Base-by-base conservation (phyloP, 1,284 basidiomycete species). In the Pseudozyma sp. region DNA sequence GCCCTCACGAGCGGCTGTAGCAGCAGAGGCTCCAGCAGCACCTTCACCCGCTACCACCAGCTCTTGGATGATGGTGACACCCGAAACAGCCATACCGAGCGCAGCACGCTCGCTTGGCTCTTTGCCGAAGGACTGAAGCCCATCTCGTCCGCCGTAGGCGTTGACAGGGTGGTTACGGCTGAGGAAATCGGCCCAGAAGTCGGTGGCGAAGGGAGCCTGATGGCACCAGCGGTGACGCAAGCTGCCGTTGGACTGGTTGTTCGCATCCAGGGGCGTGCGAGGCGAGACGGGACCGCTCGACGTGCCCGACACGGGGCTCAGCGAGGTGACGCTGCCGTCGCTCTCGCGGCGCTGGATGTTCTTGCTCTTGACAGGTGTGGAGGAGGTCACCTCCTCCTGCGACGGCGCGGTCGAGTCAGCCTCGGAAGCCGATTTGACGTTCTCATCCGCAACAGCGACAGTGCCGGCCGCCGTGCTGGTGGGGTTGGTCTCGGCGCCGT, bases 61-160 rank as follows among this genome's bases (percentile, higher is more conserved):
- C 68, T 86, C 85, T 51, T 86, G 85, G 7, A 85, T 68, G 61
- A 85, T 80, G 17, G 84, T 83, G 47, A 85, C 75, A 39, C 80
- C 80, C 3, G 78, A 70, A 9, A 85, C 73, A 11, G 78, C 84
- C 69, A 84, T 79, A 9, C 78, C 78, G 14, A 85, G 75, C 2
- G 79, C 79, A 47, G 77, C 73, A 9, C 84, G 81, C 69, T 84
- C 84, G 39, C 80, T 77, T 13, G 75, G 78, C 68, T 79, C 79
- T 60, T 84, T 84, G 63, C 78, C 69, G 42, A 84, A 84, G n/a
- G 80, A 79, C 50, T 80, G 75, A 4, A 66, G 55, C 6, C 67
- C 61, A 33, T 73, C 54, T 24, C 72, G 66, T 19, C 67, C 75
- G 51, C 64, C 58, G 67, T 80, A 81, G 17, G 79, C 65, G 52